Evolutionary conservation across 208 protist species (phyloP), one percentile per base, ranked within the genome.

Genomic region (Acanthamoeba royreba): DNA sequence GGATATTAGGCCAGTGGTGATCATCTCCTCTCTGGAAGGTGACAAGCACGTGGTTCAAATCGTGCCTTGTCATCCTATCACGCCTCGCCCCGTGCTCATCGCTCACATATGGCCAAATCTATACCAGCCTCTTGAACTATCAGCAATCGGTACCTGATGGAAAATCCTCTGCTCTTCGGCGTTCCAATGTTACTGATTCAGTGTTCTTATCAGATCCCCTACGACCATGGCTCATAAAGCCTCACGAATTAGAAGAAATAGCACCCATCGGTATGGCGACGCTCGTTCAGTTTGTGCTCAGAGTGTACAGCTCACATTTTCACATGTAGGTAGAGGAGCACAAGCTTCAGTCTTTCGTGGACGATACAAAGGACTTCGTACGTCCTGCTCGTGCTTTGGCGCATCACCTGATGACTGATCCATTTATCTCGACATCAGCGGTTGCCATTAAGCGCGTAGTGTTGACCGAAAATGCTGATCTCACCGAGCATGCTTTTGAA

Each of bases 211-310:
- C 49, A 88, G 79, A 88, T 28, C 79, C 79, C 15, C 35, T 42
- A 17, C 79, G 79, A 11, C 79, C 79, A 19, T 88, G 79, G 79
- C 79, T 88, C 25, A 88, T 88, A 13, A n/a, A 88, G 31, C 79
- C 79, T 28, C 79, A 53, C 31, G 79, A 88, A 38, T 55, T 88
- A 11, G 79, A 88, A 28, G 79, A 88, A 55, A 53, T 42, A 13
- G 38, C 47, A 88, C 79, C 79, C 35, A 88, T 88, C 31, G 69
- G 69, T 81, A 43, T 81, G 15, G 15, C 28, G 17, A n/a, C n/a
- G n/a, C n/a, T n/a, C n/a, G n/a, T n/a, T n/a, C n/a, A n/a, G n/a
- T n/a, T n/a, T n/a, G n/a, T n/a, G n/a, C n/a, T n/a, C n/a, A n/a
- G n/a, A n/a, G n/a, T n/a, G n/a, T n/a, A n/a, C n/a, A n/a, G n/a